A percentile compares a stretch with the other conserved stretches of the same genome.
Conservation (phyloP, 2,329 filamentous ascomycete genomes). For the Helminthosporium solani region DNA sequence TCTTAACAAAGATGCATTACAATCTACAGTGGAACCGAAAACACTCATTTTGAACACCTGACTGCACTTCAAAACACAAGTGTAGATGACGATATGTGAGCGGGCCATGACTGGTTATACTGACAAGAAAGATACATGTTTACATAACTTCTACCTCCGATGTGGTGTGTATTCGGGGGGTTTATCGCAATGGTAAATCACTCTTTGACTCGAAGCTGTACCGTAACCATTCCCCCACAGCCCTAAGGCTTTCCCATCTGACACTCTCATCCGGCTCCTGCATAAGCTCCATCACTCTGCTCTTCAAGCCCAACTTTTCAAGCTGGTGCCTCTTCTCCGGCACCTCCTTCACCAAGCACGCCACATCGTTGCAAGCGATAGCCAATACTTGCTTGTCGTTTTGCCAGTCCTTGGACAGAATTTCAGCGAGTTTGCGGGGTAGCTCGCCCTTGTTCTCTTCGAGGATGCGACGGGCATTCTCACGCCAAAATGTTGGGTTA, state of each 20-base stretch:
- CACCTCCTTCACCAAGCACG: conserved; percentile 83
- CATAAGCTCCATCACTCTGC: conserved; percentile 91
- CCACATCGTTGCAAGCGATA: conserved; percentile 90
- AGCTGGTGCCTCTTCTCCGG: conserved; percentile 78
- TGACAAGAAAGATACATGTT: neutral
- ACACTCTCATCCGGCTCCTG: conserved; percentile 83
- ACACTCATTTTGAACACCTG: too few relatives aligned
- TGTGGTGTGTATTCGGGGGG: neutral
- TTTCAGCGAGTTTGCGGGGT: conserved; percentile 78
- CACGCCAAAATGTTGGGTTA: conserved; percentile 83
- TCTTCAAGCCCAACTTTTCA: conserved; percentile 83
- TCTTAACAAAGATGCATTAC: too few relatives aligned
- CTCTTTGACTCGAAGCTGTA: conserved; percentile 55
- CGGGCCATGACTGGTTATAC: conserved; percentile 1
- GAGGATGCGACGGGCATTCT: conserved; percentile 84
- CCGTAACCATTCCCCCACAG: conserved; percentile 75
- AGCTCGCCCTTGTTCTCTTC: conserved; percentile 79
- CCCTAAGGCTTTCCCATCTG: conserved; percentile 87
- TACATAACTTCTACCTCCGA: neutral
- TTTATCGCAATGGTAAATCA: conserved; percentile 32
- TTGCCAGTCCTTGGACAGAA: conserved; percentile 79
- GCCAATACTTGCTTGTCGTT: conserved; percentile 84
- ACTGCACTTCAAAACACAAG: too few relatives aligned
- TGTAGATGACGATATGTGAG: neutral
- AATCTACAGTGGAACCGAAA: too few relatives aligned